Conservation (phyloP, 495 filamentous ascomycete species). For the Hypoxylon subgilvum region DNA sequence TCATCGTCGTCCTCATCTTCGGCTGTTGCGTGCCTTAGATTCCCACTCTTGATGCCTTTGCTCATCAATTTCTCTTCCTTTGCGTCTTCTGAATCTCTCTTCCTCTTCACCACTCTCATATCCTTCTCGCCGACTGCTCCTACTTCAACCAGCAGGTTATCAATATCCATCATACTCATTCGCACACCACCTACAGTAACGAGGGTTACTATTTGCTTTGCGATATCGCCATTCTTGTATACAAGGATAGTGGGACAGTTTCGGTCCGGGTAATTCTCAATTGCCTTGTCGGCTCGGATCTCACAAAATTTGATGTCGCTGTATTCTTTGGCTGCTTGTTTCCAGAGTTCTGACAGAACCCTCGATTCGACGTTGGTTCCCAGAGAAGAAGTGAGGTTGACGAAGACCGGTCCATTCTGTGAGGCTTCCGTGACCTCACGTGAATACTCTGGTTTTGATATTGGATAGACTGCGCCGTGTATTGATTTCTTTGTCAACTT, state of each 20-base stretch:
- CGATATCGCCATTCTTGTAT: conserved; percentile 90
- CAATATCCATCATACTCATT: conserved; percentile 69
- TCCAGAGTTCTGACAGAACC: conserved; percentile 85
- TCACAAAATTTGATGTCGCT: conserved; percentile 98
- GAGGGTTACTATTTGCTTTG: conserved; percentile 84
- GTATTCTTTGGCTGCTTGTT: conserved; percentile 77
- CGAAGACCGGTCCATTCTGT: conserved; percentile 72
- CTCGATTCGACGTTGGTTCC: conserved; percentile 83
- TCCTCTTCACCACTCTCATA: conserved; percentile 72
- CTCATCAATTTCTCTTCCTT: conserved; percentile 53
- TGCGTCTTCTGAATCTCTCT: conserved; percentile 63
- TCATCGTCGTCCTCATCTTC: conserved; percentile 70
- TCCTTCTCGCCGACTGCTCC: conserved; percentile 80
- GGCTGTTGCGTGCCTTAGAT: conserved; percentile 46
- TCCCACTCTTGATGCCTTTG: conserved; percentile 54
- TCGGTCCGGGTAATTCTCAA: conserved; percentile 92
- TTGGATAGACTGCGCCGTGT: conserved; percentile 87
- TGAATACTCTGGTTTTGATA: conserved; percentile 91
- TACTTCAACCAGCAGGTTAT: conserved; percentile 78
- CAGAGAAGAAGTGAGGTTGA: conserved; percentile 79
- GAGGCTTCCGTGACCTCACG: conserved; percentile 94
- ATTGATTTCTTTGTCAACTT: conserved; percentile 73
- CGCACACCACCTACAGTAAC: conserved; percentile 73
- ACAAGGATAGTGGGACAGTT: conserved; percentile 95
- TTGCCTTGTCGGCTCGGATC: conserved; percentile 89